Base-by-base conservation (phyloP, 2,329 filamentous ascomycete species). In the Neonectria punicea region DNA sequence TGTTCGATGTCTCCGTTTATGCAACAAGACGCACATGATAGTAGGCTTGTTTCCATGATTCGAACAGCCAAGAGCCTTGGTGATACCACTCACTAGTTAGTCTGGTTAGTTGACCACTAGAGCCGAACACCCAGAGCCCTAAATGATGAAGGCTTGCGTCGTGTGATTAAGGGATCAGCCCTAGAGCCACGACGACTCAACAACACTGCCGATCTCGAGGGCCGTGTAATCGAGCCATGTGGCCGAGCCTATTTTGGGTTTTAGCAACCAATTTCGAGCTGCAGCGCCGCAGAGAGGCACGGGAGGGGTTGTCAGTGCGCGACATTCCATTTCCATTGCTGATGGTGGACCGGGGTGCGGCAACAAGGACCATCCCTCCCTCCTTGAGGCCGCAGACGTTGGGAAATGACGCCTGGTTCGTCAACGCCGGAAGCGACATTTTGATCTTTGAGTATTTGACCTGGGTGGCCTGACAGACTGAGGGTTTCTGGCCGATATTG, bases 341-440 rank as follows among this genome's bases (percentile, higher is more conserved):
- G 51, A 62, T 60, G 66, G 68, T 68, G 64, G 63, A 53, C 68
- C 63, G 65, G 53, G 53, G 58, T 56, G 56, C 30, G 66, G 61
- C 39, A 55, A 61, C 71, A 74, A 67, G 73, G 72, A 65, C 53
- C 46, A 71, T 73, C 63, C 60, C 70, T 74, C 54, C 54, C 65
- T 58, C 46, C 47, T 30, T 16, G 64, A 67, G 58, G 43, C 54
- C 59, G 64, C 41, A 61, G 50, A 63, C 51, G 59, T 60, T 61
- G 65, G 70, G 71, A 74, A 74, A 72, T 74, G 73, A 74, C 53
- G 70, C 70, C 65, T 57, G 53, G 68, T 67, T 67, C 61, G 66
- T 67, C 39, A 60, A 65, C 56, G 63, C 50, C 60, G 62, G 61
- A 68, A 72, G 68, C 65, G 61, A 67, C 51, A 66, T 70, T 71